Evolutionary conservation across 139 green algal species (phyloP), one percentile per base, ranked within the genome.

Genomic region (Chlorella sp.): DNA sequence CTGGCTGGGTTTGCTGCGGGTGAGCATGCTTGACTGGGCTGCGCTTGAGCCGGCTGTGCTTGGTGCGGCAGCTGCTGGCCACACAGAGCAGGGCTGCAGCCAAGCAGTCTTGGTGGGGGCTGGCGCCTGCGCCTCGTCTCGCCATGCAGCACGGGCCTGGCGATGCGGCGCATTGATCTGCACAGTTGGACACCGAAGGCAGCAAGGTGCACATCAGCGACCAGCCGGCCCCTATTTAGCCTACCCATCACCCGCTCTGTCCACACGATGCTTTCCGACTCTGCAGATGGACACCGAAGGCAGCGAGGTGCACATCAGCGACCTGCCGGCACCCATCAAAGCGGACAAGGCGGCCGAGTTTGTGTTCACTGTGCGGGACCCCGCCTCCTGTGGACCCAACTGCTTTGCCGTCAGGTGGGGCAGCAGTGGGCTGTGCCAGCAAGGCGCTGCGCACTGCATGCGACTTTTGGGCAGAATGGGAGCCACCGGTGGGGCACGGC

Each of bases 201-300:
- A 68, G 60, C 60, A 24, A 34, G 60, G 60, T 68, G 60, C 60
- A 34, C 60, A 68, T 5, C 19, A 36, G 22, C 9, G 22, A 65
- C 58, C 20, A 28, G 46, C 22, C 22, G 60, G 2, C 60, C 62
- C 28, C 26, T 13, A 68, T 1, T 9, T 24, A 65, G 3, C 56
- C 56, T 65, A 20, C 9, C 56, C 26, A 5, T 4, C 56, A 5
- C 30, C 56, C 56, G 7, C 60, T 30, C 20, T 68, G 60, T n/a
- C n/a, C n/a, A n/a, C n/a, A n/a, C n/a, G n/a, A n/a, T n/a, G 28
- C 16, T 1, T 17, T 41, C 46, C 13, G 14, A 0, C 17, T 16
- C n/a, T 40, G 16, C 77, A 83, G 77, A 96, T 98, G 74, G 95
- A 98, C 89, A 98, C 95, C 13, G 94, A 98, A 83, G 95, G 95